Conservation (phyloP, 129 eudicot genomes). For the Artemisia annua region DNA sequence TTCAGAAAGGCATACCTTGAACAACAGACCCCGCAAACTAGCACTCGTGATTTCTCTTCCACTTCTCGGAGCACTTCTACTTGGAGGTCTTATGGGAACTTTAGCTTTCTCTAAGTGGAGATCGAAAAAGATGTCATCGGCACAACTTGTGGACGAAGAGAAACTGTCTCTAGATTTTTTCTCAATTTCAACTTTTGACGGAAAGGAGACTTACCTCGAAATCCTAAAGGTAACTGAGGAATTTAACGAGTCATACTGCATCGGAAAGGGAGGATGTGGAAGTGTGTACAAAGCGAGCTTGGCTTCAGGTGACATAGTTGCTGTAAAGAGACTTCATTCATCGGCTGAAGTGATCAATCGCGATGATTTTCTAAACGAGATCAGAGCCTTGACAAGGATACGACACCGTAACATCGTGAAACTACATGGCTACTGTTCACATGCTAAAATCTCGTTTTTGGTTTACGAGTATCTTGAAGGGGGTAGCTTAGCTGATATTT, state of each 20-base stretch:
- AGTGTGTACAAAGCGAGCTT: conserved; percentile 25
- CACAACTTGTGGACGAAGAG: no score
- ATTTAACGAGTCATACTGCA: conserved; percentile 9
- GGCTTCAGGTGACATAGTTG: conserved; percentile 5
- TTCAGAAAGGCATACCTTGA: background rate
- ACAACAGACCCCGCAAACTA: background rate
- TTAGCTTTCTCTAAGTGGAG: conserved; percentile 2
- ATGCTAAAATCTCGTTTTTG: conserved; percentile 17
- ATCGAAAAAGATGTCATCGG: background rate
- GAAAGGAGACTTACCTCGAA: conserved; percentile 22
- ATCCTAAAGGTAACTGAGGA: conserved; percentile 19
- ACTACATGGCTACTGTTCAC: conserved; percentile 28
- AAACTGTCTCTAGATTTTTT: no score
- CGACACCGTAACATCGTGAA: conserved; percentile 31
- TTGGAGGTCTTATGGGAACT: background rate
- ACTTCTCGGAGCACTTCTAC: conserved; percentile 22
- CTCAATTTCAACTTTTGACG: conserved; percentile 13
- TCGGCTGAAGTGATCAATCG: background rate
- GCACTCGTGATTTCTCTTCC: conserved; percentile 15
- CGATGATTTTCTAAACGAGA: conserved; percentile 14
- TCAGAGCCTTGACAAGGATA: conserved; percentile 16
- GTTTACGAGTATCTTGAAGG: conserved; percentile 26
- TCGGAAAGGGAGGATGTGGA: conserved; percentile 30
- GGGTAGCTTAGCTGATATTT: conserved; percentile 2
- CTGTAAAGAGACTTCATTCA: conserved; percentile 21